Evolutionary conservation across 192 early-diverging fungal genomes (phyloP).

Genomic region (Podila horticola): DNA sequence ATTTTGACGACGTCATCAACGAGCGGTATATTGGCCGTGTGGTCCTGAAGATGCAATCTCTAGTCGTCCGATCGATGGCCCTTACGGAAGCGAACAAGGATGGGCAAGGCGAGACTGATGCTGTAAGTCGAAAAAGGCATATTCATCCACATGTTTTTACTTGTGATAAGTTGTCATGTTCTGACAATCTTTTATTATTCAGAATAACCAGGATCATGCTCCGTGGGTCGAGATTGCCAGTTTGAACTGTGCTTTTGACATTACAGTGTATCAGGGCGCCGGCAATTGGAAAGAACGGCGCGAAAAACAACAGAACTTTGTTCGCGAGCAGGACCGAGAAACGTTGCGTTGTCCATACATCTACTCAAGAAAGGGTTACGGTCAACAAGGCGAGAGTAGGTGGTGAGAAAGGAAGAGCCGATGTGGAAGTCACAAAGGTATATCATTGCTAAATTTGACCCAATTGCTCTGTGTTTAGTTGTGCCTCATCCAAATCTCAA

Average conservation of each 20-base stretch:
- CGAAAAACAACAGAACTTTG: slow-evolving; percentile 67
- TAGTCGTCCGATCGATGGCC: slow-evolving; percentile 64
- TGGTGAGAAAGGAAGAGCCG: neutral
- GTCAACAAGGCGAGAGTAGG: slow-evolving; percentile 6
- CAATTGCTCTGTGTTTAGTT: neutral
- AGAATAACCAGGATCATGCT: slow-evolving; percentile 25
- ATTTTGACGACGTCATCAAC: slow-evolving; percentile 74
- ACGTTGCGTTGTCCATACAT: slow-evolving; percentile 69
- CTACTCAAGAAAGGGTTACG: slow-evolving; percentile 54
- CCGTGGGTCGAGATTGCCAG: slow-evolving; percentile 78
- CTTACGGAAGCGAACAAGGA: slow-evolving; percentile 31
- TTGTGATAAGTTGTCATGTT: neutral
- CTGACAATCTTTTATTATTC: neutral
- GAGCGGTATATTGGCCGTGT: slow-evolving; percentile 63
- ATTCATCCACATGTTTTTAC: neutral
- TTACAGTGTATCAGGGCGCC: slow-evolving; percentile 64
- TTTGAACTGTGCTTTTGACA: slow-evolving; percentile 61
- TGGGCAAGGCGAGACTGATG: slow-evolving; percentile 18
- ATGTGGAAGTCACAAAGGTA: neutral
- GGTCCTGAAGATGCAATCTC: slow-evolving; percentile 65
- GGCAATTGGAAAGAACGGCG: slow-evolving; percentile 61
- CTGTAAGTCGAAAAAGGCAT: slow-evolving; percentile 8
- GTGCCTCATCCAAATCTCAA: slow-evolving; percentile 32
- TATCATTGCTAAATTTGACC: neutral
- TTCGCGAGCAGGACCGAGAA: slow-evolving; percentile 68